A percentile compares a stretch with the other conserved stretches of the same genome.
phyloP scores from a whole-genome alignment of 495 filamentous ascomycete species.

The Trichoderma virens region DNA sequence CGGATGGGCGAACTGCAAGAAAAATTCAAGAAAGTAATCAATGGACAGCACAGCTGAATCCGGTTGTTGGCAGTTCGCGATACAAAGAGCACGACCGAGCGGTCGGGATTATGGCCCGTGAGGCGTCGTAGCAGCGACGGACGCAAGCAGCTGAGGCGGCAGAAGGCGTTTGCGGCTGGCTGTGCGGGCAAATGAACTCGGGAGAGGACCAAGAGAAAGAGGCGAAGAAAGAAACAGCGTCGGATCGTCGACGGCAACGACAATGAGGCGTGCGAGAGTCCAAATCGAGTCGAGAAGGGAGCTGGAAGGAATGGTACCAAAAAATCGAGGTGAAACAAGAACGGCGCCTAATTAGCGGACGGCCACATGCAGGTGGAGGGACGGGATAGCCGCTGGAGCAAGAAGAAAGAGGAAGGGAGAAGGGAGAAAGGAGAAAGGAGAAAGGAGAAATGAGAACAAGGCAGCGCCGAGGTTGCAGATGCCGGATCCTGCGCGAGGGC shows the following conservation, averaged over 20 bases:
- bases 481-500: slow-evolving; percentile 9
- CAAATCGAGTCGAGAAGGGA: slow-evolving; percentile 16
- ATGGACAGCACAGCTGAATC: slow-evolving; percentile 9
- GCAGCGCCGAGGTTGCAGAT: slow-evolving; percentile 11
- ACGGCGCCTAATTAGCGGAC: slow-evolving; percentile 18
- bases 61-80: slow-evolving; percentile 3
- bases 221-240: background rate
- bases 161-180: background rate
- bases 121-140: background rate
- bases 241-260: background rate
- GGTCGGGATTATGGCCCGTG: background rate
- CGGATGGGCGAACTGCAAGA: background rate
- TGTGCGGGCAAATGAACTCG: background rate
- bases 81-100: background rate
- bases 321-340: slow-evolving; percentile 19
- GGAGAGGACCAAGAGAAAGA: slow-evolving; percentile 8
- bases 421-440: slow-evolving; percentile 7
- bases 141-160: background rate
- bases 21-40: background rate
- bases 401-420: slow-evolving; percentile 1
- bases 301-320: slow-evolving; percentile 18
- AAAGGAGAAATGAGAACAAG: slow-evolving; percentile 11
- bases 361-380: slow-evolving; percentile 20
- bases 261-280: slow-evolving; percentile 1
- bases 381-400: slow-evolving; percentile 2